phyloP scores from a whole-genome alignment of 164 flowering plant genomes.

The Magnolia changhungtana region DNA sequence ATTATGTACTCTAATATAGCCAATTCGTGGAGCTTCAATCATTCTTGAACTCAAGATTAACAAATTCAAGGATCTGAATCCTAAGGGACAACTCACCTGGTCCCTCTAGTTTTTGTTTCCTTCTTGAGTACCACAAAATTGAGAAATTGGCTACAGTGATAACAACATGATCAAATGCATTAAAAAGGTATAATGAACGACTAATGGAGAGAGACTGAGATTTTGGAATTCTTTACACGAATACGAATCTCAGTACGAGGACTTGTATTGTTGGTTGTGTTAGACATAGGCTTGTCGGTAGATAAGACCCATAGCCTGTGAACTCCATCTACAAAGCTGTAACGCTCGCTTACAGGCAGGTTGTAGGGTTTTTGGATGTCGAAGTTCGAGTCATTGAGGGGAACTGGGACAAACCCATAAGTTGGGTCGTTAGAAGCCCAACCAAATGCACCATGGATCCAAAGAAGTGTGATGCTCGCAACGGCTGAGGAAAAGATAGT shows the following conservation, averaged over 20 bases:
- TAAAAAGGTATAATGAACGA: not conserved
- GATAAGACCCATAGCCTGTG: constrained; percentile 35
- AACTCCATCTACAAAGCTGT: constrained; percentile 24
- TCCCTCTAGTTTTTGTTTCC: not conserved
- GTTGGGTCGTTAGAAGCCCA: not conserved
- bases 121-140: not conserved
- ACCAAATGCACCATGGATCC: not conserved
- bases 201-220: not conserved
- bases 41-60: not conserved
- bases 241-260: constrained; percentile 31
- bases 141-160: not conserved
- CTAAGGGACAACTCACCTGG: not conserved
- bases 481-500: not conserved
- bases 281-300: constrained; percentile 26
- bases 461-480: not conserved
- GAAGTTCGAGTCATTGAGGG: constrained; percentile 14
- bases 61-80: not conserved
- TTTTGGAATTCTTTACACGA: not conserved
- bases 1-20: too few relatives aligned
- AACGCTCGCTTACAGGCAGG: constrained; percentile 11
- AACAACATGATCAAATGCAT: not conserved
- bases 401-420: constrained; percentile 6
- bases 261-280: constrained; percentile 15
- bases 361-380: constrained; percentile 21
- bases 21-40: too few relatives aligned